Conservation (phyloP, 805 yeast species). For the Barnettozyma populi region DNA sequence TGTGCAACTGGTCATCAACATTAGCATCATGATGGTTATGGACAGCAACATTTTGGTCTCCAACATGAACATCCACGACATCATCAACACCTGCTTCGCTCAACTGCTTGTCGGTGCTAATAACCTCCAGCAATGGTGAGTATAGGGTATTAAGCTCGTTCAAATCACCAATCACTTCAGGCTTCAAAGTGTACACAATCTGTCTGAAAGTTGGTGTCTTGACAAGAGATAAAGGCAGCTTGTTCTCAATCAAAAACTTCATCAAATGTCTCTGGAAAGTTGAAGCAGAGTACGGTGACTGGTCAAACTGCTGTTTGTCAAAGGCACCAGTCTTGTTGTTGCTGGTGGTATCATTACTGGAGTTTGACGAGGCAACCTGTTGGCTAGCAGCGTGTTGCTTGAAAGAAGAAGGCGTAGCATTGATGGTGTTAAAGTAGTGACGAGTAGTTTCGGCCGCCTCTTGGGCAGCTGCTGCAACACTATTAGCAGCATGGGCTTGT, state of each 20-base stretch:
- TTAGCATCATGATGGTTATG: constrained; percentile 1
- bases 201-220: constrained; percentile 48
- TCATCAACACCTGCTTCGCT: constrained; percentile 2
- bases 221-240: constrained; percentile 41
- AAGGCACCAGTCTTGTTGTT: neutral
- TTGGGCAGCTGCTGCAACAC: neutral
- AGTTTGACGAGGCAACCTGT: neutral
- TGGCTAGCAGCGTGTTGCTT: constrained; percentile 13
- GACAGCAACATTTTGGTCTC: neutral
- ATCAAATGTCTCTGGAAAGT: constrained; percentile 47
- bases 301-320: constrained; percentile 28
- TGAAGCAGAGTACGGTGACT: constrained; percentile 37
- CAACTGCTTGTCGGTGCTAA: constrained; percentile 7
- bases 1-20: constrained; percentile 9
- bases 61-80: constrained; percentile 7
- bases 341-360: constrained; percentile 1
- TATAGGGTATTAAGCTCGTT: constrained; percentile 41
- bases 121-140: constrained; percentile 40
- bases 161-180: constrained; percentile 42
- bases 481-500: neutral
- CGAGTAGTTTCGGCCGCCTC: constrained; percentile 25
- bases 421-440: constrained; percentile 28
- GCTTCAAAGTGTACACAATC: constrained; percentile 43
- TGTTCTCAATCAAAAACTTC: constrained; percentile 47
- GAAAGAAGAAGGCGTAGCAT: constrained; percentile 11